phyloP scores from a whole-genome alignment of 2,329 filamentous ascomycete species.

The Hortaea werneckii region DNA sequence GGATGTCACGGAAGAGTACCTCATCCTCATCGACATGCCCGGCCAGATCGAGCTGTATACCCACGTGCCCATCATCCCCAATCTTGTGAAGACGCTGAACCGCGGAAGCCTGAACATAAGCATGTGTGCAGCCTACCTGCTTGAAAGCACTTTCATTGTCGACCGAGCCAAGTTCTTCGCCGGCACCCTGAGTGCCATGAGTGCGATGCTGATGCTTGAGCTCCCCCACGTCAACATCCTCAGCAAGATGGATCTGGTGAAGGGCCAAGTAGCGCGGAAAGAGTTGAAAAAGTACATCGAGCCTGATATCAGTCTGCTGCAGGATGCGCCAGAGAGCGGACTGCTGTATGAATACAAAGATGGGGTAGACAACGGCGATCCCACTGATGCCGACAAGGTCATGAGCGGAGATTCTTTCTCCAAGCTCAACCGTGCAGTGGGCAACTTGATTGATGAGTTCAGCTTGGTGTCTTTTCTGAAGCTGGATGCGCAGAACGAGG shows the following conservation, averaged over 20 bases:
- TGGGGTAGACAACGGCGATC: slow-evolving; percentile 43
- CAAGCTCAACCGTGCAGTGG: slow-evolving; percentile 76
- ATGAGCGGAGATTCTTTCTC: slow-evolving; percentile 78
- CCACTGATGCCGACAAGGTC: slow-evolving; percentile 55
- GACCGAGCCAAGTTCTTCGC: slow-evolving; percentile 97
- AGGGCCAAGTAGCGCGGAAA: slow-evolving; percentile 75
- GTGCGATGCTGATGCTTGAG: slow-evolving; percentile 97
- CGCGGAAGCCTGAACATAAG: slow-evolving; percentile 78
- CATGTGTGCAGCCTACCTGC: slow-evolving; percentile 84
- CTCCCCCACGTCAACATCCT: slow-evolving; percentile 93
- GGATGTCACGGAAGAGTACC: slow-evolving; percentile 80
- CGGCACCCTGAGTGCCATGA: slow-evolving; percentile 92
- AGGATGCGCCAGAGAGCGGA: slow-evolving; percentile 60
- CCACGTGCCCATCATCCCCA: slow-evolving; percentile 84
- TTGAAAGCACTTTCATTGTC: slow-evolving; percentile 91
- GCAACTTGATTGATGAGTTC: slow-evolving; percentile 87
- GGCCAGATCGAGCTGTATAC: slow-evolving; percentile 98
- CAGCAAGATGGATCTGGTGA: slow-evolving; percentile 95
- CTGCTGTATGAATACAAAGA: slow-evolving; percentile 30
- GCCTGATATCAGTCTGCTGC: slow-evolving; percentile 70
- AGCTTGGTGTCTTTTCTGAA: slow-evolving; percentile 95
- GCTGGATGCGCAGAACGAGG: slow-evolving; percentile 80
- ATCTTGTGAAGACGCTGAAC: slow-evolving; percentile 71
- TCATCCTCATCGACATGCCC: slow-evolving; percentile 98
- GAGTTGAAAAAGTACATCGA: slow-evolving; percentile 86